Evolutionary conservation across 257 asterid species (phyloP), one percentile per base, ranked within the genome.

Genomic region (Solanum acaule): DNA sequence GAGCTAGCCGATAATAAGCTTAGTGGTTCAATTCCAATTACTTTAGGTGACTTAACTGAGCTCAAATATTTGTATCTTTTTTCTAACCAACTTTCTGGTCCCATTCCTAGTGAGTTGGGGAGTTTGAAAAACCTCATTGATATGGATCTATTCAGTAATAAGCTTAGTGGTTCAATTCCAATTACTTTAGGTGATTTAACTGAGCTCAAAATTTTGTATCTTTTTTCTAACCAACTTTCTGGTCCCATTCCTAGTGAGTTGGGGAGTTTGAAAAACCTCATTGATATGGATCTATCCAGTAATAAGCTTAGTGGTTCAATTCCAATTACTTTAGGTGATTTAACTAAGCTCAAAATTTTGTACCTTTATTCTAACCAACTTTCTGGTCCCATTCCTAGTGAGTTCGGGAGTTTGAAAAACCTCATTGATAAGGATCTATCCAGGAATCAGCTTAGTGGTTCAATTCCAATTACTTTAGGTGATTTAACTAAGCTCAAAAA

Each of bases 201-300:
- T 40, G 13, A 40, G 46, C 46, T 40, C 46, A 40, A 10, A 10
- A 0, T 10, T 40, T 0, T 40, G 46, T 0, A 3, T 0, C 0
- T 40, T 10, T 3, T 0, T 40, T 40, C 13, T 40, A 40, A 40
- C 46, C 46, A 40, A 40, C 0, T 40, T 40, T 10, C 14, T 40
- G 46, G 46, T 40, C 14, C 1, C 46, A 40, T 40, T 40, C 46
- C 46, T 0, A 10, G 4, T 0, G 46, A 40, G 0, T 40, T 40
- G 46, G 46, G 13, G 0, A 40, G 10, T 3, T 10, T 40, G 46
- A 40, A 10, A 40, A 40, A 40, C 13, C 46, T 40, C 46, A 40
- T 0, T 40, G 1, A 40, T 10, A 0, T 10, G 13, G 13, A 3
- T 2, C 0, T 37, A 0, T 2, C 3, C 0, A 3, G 8, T 2